phyloP scores from a whole-genome alignment of 805 yeast genomes.

The Tanozyma kutaoensis region DNA sequence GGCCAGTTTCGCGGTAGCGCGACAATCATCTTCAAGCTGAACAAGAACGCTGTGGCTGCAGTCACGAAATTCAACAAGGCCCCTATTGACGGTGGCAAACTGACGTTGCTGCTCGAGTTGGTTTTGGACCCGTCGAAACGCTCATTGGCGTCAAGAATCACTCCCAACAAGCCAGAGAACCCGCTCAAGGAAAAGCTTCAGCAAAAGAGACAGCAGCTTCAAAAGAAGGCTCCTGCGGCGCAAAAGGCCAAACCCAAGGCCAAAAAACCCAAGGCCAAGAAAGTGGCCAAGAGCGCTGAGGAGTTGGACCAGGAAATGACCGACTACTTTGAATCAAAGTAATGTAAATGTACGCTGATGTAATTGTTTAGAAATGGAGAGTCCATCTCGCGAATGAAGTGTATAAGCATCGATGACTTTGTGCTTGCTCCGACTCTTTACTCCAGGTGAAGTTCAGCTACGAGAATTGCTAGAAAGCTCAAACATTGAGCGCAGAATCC shows the following conservation, averaged over 20 bases:
- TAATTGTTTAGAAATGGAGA: no score
- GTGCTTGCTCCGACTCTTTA: no score
- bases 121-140: constrained; percentile 73
- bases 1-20: constrained; percentile 92
- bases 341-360: no score
- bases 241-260: constrained; percentile 16
- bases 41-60: constrained; percentile 64
- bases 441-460: no score
- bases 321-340: no score
- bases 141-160: constrained; percentile 64
- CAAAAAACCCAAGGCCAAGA: constrained; percentile 3
- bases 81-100: constrained; percentile 80
- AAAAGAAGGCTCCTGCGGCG: constrained; percentile 16
- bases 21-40: constrained; percentile 61
- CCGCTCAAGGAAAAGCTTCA: constrained; percentile 10
- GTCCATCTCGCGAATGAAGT: no score
- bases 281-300: neutral
- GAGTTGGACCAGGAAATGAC: no score
- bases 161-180: constrained; percentile 11
- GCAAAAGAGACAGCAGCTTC: constrained; percentile 14
- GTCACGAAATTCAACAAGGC: constrained; percentile 82
- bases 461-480: no score
- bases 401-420: no score
- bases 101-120: constrained; percentile 66
- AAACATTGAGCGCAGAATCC: no score